Evolutionary conservation across 495 filamentous ascomycete genomes (phyloP).

Genomic region (Glutinoglossum americanum): DNA sequence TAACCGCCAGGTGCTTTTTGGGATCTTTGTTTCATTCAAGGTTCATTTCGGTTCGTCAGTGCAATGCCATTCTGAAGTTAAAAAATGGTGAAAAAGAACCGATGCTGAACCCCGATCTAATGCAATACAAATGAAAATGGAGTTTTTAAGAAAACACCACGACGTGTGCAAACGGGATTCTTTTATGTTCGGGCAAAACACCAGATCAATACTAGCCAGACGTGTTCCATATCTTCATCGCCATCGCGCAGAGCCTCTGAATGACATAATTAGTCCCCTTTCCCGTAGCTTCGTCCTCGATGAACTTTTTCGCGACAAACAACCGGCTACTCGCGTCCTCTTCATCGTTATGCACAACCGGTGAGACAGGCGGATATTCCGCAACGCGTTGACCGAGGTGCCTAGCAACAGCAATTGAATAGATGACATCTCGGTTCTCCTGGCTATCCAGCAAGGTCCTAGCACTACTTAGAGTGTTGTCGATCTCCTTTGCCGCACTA

Average conservation of each 20-base stretch:
- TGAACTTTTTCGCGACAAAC: conserved; percentile 60
- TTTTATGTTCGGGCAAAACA: neutral
- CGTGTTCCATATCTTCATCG: conserved; percentile 29
- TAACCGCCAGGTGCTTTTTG: conserved; percentile 1
- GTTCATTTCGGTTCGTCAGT: conserved; percentile 3
- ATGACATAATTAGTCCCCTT: conserved; percentile 65
- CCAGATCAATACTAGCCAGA: neutral
- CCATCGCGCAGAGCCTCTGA: conserved; percentile 55
- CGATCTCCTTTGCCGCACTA: conserved; percentile 33
- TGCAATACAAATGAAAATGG: neutral
- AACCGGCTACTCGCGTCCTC: conserved; percentile 51
- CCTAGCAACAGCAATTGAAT: conserved; percentile 64
- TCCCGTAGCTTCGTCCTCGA: conserved; percentile 46
- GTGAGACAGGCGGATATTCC: conserved; percentile 38
- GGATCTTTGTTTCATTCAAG: conserved; percentile 1
- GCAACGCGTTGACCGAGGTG: conserved; percentile 46
- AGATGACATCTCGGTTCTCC: conserved; percentile 83
- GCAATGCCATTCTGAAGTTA: conserved; percentile 2
- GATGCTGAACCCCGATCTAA: conserved; percentile 1
- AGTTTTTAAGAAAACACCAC: neutral
- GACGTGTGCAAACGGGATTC: neutral
- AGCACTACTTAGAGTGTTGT: conserved; percentile 36
- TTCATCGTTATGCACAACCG: conserved; percentile 40
- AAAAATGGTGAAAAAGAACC: neutral
- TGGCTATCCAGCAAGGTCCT: conserved; percentile 49